These are phyloP conservation scores for Nitzschia putrida DNA, from an alignment of 108 stramenopile species.

Conservation along the genomic window DNA sequence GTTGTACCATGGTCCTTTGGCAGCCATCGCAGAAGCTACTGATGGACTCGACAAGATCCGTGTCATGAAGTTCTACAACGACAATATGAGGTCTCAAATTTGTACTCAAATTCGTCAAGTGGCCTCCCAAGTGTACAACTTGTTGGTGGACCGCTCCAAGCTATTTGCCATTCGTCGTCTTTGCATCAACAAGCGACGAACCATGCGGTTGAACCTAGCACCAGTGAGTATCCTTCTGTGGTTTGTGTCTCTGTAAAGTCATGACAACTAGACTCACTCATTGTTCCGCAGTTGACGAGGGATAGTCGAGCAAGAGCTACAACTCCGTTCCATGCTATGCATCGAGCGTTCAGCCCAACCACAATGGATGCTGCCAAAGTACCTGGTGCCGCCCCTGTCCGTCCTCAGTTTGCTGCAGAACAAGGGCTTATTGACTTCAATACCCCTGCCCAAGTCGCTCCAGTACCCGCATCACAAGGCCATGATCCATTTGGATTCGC, in stretches of 20 bases:
- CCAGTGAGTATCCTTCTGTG: slow-evolving; percentile 24
- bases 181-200: slow-evolving; percentile 49
- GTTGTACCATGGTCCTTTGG: slow-evolving; percentile 77
- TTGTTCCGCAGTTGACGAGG: slow-evolving; percentile 12
- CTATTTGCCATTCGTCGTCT: slow-evolving; percentile 63
- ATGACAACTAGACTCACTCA: not conserved
- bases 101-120: slow-evolving; percentile 60
- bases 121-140: slow-evolving; percentile 67
- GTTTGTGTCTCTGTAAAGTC: not conserved
- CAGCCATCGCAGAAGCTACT: slow-evolving; percentile 77
- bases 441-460: not conserved
- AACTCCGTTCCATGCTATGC: slow-evolving; percentile 31
- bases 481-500: slow-evolving; percentile 4
- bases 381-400: slow-evolving; percentile 5
- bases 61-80: slow-evolving; percentile 67
- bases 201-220: slow-evolving; percentile 27
- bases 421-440: slow-evolving; percentile 21
- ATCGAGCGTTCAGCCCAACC: slow-evolving; percentile 31
- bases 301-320: slow-evolving; percentile 19
- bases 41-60: slow-evolving; percentile 81
- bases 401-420: slow-evolving; percentile 15
- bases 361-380: slow-evolving; percentile 24
- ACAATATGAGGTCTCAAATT: slow-evolving; percentile 54
- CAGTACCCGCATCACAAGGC: not conserved
- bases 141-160: slow-evolving; percentile 67